Percentiles rank a stretch among this genome's conserved stretches.
These are phyloP conservation scores for Notholithocarpus densiflorus DNA, from an alignment of 306 rosid species.

Conservation along the genomic window DNA sequence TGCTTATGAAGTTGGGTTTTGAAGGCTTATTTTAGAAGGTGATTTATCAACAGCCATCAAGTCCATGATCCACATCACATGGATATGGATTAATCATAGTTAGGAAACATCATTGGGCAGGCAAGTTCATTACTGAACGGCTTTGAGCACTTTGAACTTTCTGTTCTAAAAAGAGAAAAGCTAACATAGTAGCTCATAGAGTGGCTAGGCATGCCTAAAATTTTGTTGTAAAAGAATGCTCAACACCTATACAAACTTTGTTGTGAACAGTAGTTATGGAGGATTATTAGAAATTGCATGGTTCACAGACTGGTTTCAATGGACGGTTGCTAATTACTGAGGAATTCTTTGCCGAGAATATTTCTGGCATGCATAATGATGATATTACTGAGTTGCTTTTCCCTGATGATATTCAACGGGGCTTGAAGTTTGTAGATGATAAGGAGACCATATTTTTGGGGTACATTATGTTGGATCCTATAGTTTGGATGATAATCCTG, in stretches of 20 bases:
- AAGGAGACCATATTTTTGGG: conserved; percentile 81
- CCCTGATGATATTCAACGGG: conserved; percentile 68
- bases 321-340: conserved; percentile 82
- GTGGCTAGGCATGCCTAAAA: no score
- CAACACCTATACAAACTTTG: not conserved
- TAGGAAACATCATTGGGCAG: no score
- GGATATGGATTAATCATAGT: no score
- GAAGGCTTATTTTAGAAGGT: no score
- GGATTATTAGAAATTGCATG: conserved; percentile 23
- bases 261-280: conserved; percentile 2
- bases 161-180: no score
- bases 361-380: conserved; percentile 82
- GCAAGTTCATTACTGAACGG: no score
- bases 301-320: conserved; percentile 79
- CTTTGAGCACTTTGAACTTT: no score
- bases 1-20: no score
- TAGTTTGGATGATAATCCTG: no score
- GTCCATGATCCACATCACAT: no score
- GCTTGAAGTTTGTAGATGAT: conserved; percentile 66
- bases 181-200: no score
- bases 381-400: conserved; percentile 60
- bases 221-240: not conserved
- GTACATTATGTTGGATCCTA: conserved; percentile 27
- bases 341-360: conserved; percentile 57
- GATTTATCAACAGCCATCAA: no score